Evolutionary conservation across 371 early-diverging fungal genomes (phyloP).

Genomic region (Apophysomyces sp.): DNA sequence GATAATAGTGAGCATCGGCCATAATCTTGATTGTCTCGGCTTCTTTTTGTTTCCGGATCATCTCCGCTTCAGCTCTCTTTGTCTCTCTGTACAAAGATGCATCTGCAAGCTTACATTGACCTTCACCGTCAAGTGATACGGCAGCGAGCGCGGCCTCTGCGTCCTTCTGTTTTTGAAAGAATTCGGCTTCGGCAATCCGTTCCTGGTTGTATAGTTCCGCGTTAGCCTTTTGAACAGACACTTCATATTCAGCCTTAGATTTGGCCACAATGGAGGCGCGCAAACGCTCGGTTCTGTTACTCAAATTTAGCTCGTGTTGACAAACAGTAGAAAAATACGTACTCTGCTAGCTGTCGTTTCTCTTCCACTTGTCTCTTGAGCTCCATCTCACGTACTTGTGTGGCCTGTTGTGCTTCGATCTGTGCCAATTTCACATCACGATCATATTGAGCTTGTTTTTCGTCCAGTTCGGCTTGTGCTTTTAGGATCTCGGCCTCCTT

Average conservation of each 20-base stretch:
- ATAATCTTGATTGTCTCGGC: slow-evolving; percentile 27
- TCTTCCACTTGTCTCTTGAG: slow-evolving; percentile 43
- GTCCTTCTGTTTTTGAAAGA: slow-evolving; percentile 26
- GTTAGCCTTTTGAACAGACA: slow-evolving; percentile 35
- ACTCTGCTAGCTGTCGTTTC: slow-evolving; percentile 29
- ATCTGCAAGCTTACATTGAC: neutral
- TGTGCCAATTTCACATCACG: slow-evolving; percentile 36
- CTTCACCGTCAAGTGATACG: neutral
- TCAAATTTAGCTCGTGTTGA: neutral
- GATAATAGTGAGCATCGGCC: slow-evolving; percentile 28
- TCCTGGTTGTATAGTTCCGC: slow-evolving; percentile 33
- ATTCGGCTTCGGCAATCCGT: slow-evolving; percentile 7
- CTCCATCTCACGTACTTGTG: slow-evolving; percentile 38
- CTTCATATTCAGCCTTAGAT: slow-evolving; percentile 47
- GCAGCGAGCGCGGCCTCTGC: slow-evolving; percentile 26
- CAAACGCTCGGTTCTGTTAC: slow-evolving; percentile 29
- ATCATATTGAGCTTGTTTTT: slow-evolving; percentile 30
- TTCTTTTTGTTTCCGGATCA: slow-evolving; percentile 6
- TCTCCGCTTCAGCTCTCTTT: neutral
- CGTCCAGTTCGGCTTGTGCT: slow-evolving; percentile 31
- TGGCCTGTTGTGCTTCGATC: slow-evolving; percentile 45
- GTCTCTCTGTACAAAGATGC: neutral
- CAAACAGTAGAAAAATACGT: neutral
- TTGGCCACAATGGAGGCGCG: slow-evolving; percentile 40
- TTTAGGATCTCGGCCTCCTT: slow-evolving; percentile 29